phyloP scores from a whole-genome alignment of 2,329 filamentous ascomycete genomes.

The Ceratocystiopsis brevicomis region DNA sequence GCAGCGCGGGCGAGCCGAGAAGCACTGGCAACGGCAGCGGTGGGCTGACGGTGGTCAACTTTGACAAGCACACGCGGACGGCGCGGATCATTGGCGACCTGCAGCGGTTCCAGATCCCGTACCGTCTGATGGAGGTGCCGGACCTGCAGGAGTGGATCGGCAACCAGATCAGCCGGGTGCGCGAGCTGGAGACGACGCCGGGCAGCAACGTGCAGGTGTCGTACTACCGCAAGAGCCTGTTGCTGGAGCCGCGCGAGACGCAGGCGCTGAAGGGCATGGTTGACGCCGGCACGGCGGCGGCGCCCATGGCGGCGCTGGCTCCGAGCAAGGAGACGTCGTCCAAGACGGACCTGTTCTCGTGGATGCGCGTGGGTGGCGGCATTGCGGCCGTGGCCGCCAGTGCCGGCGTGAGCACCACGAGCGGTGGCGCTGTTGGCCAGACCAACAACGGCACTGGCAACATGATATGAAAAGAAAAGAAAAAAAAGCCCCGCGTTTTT shows the following conservation, averaged over 20 bases:
- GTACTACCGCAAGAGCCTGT: slow-evolving; percentile 64
- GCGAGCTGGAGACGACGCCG: slow-evolving; percentile 31
- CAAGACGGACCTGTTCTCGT: slow-evolving; percentile 8
- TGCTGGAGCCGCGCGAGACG: slow-evolving; percentile 58
- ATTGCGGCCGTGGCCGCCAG: not conserved
- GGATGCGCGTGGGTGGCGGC: slow-evolving; percentile 7
- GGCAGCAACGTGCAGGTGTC: slow-evolving; percentile 36
- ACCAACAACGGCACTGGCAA: not conserved
- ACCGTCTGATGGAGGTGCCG: slow-evolving; percentile 60
- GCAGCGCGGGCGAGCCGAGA: slow-evolving; percentile 17
- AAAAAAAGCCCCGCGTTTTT: not conserved
- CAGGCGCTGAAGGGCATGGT: slow-evolving; percentile 13
- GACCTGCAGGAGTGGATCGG: slow-evolving; percentile 92
- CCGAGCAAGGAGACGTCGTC: slow-evolving; percentile 2
- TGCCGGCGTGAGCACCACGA: not conserved
- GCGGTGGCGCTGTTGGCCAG: no score
- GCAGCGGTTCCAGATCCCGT: slow-evolving; percentile 89
- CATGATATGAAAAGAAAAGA: not conserved
- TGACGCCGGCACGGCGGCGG: slow-evolving; percentile 10
- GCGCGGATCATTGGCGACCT: slow-evolving; percentile 91
- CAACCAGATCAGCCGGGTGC: slow-evolving; percentile 59
- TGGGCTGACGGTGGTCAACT: slow-evolving; percentile 74
- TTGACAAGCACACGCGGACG: slow-evolving; percentile 89
- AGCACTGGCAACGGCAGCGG: slow-evolving; percentile 31
- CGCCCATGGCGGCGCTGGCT: not conserved